Base-by-base conservation (phyloP, 1,284 basidiomycete genomes). In the Cryptococcus sp. region DNA sequence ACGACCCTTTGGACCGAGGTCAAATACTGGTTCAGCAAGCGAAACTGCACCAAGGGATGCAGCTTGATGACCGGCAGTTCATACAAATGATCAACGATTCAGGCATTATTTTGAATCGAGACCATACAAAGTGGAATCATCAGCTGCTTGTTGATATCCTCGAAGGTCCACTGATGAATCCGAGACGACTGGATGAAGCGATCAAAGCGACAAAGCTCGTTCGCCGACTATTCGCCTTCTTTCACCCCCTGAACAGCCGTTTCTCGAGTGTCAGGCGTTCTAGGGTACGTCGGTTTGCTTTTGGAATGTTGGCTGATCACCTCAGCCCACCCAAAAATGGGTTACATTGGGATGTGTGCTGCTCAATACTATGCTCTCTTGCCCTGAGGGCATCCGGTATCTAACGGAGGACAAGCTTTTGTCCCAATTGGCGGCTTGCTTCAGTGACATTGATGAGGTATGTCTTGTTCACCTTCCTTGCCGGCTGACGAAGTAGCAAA, bases 141-240 rank as follows among this genome's bases (percentile, higher is more conserved):
- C 91, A 96, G 3, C 82, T 84, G 19, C 78, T 98, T 50, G 83
- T 87, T 63, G 92, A 96, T 45, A 79, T 98, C 14, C 82, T 98
- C 19, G 91, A 98, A 62, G 94, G 96, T 0, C 91, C 93, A 0
- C 76, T 98, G 46, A 79, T 92, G 45, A 94, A 93, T 64, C 84
- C 91, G 0, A 90, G 89, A 65, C 80, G 96, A n/a, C 81, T 98
- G 67, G 96, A 99, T 64, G 96, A 99, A 74, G 91, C 90, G 1
- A 88, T 94, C 69, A 88, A 86, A 67, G 89, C 86, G 11, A 86
- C 88, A 16, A 86, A 91, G 65, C 92, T 96, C 60, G 84, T 96
- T 54, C 82, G 86, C 34, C 82, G 90, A 28, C 76, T 99, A 16
- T 85, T 97, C 79, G 82, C 85, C 1, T 98, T 98, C 78, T 97